Evolutionary conservation across 805 yeast genomes (phyloP).

Genomic region (Brettanomyces bruxellensis): DNA sequence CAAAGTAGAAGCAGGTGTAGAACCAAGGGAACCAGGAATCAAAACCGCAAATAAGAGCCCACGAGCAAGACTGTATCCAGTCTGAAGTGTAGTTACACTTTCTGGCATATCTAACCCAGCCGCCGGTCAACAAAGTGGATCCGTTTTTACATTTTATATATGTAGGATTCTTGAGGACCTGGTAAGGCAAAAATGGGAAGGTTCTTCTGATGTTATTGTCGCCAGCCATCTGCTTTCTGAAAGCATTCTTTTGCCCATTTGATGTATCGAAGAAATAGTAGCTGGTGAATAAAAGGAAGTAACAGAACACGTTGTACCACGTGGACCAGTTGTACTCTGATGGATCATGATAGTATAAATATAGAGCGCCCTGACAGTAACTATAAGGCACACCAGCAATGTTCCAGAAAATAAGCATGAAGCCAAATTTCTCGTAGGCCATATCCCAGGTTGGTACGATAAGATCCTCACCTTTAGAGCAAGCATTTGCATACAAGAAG

Average conservation of each 20-base stretch:
- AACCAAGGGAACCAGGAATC: constrained; percentile 91
- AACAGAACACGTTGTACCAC: constrained; percentile 47
- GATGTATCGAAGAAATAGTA: constrained; percentile 93
- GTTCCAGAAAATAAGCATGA: constrained; percentile 98
- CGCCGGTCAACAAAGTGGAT: constrained; percentile 76
- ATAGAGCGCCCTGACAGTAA: constrained; percentile 89
- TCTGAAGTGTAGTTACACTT: constrained; percentile 95
- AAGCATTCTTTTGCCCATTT: constrained; percentile 90
- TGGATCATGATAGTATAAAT: constrained; percentile 76
- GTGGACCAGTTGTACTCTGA: constrained; percentile 69
- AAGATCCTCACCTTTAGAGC: constrained; percentile 95
- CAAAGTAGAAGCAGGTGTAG: constrained; percentile 83
- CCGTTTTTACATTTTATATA: constrained; percentile 84
- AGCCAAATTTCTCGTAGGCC: constrained; percentile 99
- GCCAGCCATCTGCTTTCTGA: constrained; percentile 79
- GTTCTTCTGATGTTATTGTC: constrained; percentile 69
- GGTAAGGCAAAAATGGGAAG: constrained; percentile 89
- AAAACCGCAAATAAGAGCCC: constrained; percentile 91
- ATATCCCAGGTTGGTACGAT: constrained; percentile 99
- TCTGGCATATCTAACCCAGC: constrained; percentile 92
- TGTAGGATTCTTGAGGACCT: constrained; percentile 72
- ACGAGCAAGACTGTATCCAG: constrained; percentile 74
- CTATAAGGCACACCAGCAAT: constrained; percentile 99
- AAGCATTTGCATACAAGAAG: constrained; percentile 93
- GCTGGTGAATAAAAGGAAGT: constrained; percentile 50